Evolutionary conservation across 1,139 yeast genomes (phyloP).

Genomic region (Groenewaldozyma auringiensis): DNA sequence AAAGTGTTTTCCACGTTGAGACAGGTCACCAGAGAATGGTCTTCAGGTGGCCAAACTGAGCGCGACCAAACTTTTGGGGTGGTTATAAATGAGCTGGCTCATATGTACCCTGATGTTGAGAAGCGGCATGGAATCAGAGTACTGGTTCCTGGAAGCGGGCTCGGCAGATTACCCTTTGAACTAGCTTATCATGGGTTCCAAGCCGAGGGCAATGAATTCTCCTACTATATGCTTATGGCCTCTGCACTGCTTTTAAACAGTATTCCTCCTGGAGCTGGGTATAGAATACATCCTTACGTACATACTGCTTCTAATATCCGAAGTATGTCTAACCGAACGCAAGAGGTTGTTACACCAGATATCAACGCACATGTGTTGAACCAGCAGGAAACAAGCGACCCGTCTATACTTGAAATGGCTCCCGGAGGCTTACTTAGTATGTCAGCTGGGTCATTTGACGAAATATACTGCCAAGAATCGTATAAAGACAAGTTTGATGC

Average conservation of each 20-base stretch:
- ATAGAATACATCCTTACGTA: conserved; percentile 59
- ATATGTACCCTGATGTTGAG: conserved; percentile 34
- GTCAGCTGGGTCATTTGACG: conserved; percentile 74
- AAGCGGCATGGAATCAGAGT: conserved; percentile 35
- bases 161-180: conserved; percentile 72
- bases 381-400: conserved; percentile 27
- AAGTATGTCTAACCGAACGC: conserved; percentile 43
- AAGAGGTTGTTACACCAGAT: conserved; percentile 42
- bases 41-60: conserved; percentile 51
- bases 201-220: conserved; percentile 81
- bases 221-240: conserved; percentile 70
- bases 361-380: conserved; percentile 24
- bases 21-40: conserved; percentile 74
- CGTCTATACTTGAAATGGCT: conserved; percentile 38
- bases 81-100: conserved; percentile 41
- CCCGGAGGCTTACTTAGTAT: conserved; percentile 51
- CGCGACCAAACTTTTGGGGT: conserved; percentile 41
- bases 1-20: conserved; percentile 55
- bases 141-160: conserved; percentile 77
- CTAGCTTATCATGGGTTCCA: conserved; percentile 58
- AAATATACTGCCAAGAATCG: conserved; percentile 41
- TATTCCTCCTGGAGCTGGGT: conserved; percentile 43
- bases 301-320: conserved; percentile 69
- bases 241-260: conserved; percentile 59
- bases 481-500: conserved; percentile 36